These are phyloP conservation scores for Lagenidium sp. DNA, from an alignment of 352 stramenopile genomes.

Conservation along the genomic window DNA sequence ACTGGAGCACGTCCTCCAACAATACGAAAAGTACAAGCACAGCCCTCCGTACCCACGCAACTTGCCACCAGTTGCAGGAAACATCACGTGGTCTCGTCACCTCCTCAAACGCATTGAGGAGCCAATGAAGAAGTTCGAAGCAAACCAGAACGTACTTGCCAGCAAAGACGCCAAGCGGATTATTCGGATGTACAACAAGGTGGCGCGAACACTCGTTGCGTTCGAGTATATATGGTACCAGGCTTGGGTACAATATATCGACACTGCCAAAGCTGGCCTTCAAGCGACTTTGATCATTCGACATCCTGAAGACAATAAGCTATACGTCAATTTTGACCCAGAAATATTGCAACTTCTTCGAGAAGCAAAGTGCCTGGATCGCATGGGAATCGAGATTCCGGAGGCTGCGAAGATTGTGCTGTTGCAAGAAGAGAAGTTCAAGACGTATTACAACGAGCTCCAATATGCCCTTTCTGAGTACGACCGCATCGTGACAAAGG, in stretches of 20 bases:
- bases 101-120: conserved; percentile 98
- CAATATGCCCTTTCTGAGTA: conserved; percentile 97
- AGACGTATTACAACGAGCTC: conserved; percentile 97
- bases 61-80: conserved; percentile 94
- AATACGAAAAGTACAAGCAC: conserved; percentile 99
- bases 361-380: conserved; percentile 96
- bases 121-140: conserved; percentile 99
- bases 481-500: conserved; percentile 94
- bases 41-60: conserved; percentile 95
- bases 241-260: conserved; percentile 97
- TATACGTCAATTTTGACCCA: conserved; percentile 99
- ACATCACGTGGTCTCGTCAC: conserved; percentile 97
- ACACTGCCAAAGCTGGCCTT: conserved; percentile 95
- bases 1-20: conserved; percentile 95
- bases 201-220: conserved; percentile 94
- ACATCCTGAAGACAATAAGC: conserved; percentile 96
- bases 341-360: conserved; percentile 97
- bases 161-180: conserved; percentile 97
- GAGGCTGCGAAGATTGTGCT: conserved; percentile 97
- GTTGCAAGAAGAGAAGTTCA: conserved; percentile 98
- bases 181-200: conserved; percentile 99
- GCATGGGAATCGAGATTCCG: conserved; percentile 98
- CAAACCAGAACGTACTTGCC: conserved; percentile 95
- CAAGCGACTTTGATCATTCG: conserved; percentile 98
- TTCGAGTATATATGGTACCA: conserved; percentile 99